Conservation (phyloP, 2,329 filamentous ascomycete species). For the Diaporthe nobilis region DNA sequence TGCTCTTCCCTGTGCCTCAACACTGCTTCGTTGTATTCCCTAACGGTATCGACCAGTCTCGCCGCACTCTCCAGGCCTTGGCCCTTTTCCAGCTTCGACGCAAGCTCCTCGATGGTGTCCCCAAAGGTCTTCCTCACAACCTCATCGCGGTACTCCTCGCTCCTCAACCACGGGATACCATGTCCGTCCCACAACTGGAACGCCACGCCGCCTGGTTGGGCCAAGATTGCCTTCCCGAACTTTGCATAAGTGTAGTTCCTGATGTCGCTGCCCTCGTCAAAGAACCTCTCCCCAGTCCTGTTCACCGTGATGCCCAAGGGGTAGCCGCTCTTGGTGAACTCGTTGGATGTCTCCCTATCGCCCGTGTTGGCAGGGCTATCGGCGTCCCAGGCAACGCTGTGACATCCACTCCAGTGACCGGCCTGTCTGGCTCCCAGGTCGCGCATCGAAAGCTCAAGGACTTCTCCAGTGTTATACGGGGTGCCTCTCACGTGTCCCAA, state of each 20-base stretch:
- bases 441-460: slow-evolving; percentile 66
- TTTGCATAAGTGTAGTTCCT: slow-evolving; percentile 78
- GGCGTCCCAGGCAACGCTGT: slow-evolving; percentile 76
- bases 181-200: slow-evolving; percentile 76
- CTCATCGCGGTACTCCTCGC: slow-evolving; percentile 74
- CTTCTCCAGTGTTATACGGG: slow-evolving; percentile 74
- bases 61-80: slow-evolving; percentile 62
- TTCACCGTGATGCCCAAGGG: slow-evolving; percentile 78
- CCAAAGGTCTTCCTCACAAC: slow-evolving; percentile 68
- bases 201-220: slow-evolving; percentile 69
- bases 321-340: slow-evolving; percentile 79
- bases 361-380: slow-evolving; percentile 68
- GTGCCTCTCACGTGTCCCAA: slow-evolving; percentile 73
- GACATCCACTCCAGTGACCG: slow-evolving; percentile 76
- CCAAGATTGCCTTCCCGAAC: slow-evolving; percentile 73
- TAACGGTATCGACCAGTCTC: slow-evolving; percentile 66
- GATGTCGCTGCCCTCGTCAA: slow-evolving; percentile 76
- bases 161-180: slow-evolving; percentile 65
- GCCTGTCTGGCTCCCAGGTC: slow-evolving; percentile 64
- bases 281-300: slow-evolving; percentile 69
- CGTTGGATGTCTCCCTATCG: slow-evolving; percentile 72
- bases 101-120: slow-evolving; percentile 67
- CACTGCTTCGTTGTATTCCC: slow-evolving; percentile 72
- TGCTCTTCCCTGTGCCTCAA: slow-evolving; percentile 60
- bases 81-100: slow-evolving; percentile 58